Percentiles rank a stretch among this genome's conserved stretches.
Evolutionary conservation across 2,329 filamentous ascomycete genomes (phyloP).

Genomic region (Pestalotiopsis sp.): DNA sequence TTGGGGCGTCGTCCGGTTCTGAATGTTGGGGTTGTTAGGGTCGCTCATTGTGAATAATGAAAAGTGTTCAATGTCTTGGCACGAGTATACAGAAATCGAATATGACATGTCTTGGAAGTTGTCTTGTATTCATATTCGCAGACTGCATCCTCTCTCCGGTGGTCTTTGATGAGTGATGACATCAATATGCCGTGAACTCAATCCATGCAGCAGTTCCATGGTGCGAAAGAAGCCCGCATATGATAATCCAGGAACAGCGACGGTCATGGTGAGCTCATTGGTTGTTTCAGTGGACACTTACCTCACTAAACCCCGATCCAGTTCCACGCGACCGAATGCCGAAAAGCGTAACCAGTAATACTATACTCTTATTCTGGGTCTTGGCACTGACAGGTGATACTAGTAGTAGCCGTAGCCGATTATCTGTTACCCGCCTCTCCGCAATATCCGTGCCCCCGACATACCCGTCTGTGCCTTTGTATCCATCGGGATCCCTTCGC

Average conservation of each 20-base stretch:
- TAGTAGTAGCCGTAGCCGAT: not conserved
- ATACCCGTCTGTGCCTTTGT: not conserved
- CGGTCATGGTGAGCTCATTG: not conserved
- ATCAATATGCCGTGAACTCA: not conserved
- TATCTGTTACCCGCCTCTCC: not conserved
- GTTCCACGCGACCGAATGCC: not conserved
- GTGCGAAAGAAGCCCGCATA: not conserved
- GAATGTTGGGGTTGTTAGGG: constrained; percentile 28
- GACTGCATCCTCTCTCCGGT: too few relatives aligned
- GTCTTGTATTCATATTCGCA: not conserved
- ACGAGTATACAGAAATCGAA: not conserved
- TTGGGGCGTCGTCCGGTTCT: constrained; percentile 28
- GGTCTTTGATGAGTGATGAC: not conserved
- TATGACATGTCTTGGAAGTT: not conserved
- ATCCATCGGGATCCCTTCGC: not conserved
- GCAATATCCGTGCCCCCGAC: not conserved
- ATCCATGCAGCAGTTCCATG: not conserved
- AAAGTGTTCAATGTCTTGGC: not conserved
- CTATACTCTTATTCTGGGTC: not conserved
- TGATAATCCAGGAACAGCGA: not conserved
- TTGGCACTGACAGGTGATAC: not conserved
- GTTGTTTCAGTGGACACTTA: not conserved
- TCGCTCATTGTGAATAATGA: constrained; percentile 24
- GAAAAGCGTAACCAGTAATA: not conserved
- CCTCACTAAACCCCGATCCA: not conserved